A percentile compares a stretch with the other conserved stretches of the same genome.
These are phyloP conservation scores for Ceratocystiopsis minuta DNA, from an alignment of 2,329 filamentous ascomycete genomes.

Conservation along the genomic window DNA sequence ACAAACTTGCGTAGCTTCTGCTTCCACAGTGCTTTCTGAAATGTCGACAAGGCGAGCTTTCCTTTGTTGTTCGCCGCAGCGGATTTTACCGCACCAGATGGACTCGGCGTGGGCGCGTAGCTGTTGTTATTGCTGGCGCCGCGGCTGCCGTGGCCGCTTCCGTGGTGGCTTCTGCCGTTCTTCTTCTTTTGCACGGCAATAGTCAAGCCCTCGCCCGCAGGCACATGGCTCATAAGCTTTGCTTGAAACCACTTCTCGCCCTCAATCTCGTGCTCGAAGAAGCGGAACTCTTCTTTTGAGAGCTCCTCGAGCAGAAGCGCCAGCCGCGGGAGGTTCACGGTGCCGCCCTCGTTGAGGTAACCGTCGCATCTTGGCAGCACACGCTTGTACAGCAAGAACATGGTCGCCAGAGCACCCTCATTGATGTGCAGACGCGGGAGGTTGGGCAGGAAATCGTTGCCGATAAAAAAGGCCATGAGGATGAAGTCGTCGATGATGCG, in stretches of 20 bases:
- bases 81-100: background rate
- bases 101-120: constrained; percentile 3
- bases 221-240: constrained; percentile 43
- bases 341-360: constrained; percentile 90
- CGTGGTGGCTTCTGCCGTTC: background rate
- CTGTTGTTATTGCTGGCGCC: constrained; percentile 19
- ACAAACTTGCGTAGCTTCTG: constrained; percentile 68
- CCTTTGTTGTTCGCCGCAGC: constrained; percentile 31
- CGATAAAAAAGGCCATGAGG: constrained; percentile 97
- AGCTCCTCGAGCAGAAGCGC: constrained; percentile 65
- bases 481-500: constrained; percentile 98
- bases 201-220: constrained; percentile 38
- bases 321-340: constrained; percentile 73
- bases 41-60: constrained; percentile 56
- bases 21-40: constrained; percentile 68
- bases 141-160: background rate
- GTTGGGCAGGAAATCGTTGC: constrained; percentile 97
- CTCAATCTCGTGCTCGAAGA: constrained; percentile 78
- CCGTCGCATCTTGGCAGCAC: constrained; percentile 74
- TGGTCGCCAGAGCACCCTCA: constrained; percentile 85
- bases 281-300: constrained; percentile 73
- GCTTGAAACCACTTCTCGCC: constrained; percentile 85
- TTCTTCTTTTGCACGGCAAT: constrained; percentile 6
- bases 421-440: constrained; percentile 94
- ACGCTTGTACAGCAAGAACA: constrained; percentile 94